phyloP scores from a whole-genome alignment of 2,329 filamentous ascomycete genomes.

The Aspergillus ruber region DNA sequence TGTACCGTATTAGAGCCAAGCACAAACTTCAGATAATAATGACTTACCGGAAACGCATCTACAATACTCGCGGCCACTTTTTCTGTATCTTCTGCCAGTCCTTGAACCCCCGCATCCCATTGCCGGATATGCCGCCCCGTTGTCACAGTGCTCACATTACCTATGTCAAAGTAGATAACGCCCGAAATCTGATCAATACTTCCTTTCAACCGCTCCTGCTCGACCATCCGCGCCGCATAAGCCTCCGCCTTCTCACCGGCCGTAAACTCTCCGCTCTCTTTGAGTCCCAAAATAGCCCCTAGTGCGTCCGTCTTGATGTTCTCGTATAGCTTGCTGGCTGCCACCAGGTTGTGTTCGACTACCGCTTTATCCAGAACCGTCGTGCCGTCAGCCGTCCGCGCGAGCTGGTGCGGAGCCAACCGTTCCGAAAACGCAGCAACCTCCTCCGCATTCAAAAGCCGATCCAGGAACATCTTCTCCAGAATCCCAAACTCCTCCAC shows the following conservation, averaged over 20 bases:
- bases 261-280: conserved; percentile 39
- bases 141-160: conserved; percentile 62
- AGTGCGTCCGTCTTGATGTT: conserved; percentile 73
- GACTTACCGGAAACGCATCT: conserved; percentile 66
- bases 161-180: conserved; percentile 74
- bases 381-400: conserved; percentile 79
- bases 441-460: conserved; percentile 72
- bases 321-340: conserved; percentile 69
- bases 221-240: conserved; percentile 91
- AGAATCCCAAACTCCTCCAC: conserved; percentile 79
- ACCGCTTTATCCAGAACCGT: conserved; percentile 92
- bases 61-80: conserved; percentile 75
- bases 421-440: conserved; percentile 77
- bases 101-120: conserved; percentile 87
- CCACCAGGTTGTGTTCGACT: conserved; percentile 90
- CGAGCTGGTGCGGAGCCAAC: conserved; percentile 81
- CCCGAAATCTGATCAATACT: conserved; percentile 91
- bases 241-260: conserved; percentile 73
- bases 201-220: conserved; percentile 80
- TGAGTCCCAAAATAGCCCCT: conserved; percentile 68
- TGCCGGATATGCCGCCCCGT: conserved; percentile 67
- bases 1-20: conserved; percentile 5
- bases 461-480: conserved; percentile 95
- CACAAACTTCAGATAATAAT: background rate
- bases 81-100: conserved; percentile 82